Base-by-base conservation (phyloP, 2,329 filamentous ascomycete genomes). In the Cordyceps militaris region DNA sequence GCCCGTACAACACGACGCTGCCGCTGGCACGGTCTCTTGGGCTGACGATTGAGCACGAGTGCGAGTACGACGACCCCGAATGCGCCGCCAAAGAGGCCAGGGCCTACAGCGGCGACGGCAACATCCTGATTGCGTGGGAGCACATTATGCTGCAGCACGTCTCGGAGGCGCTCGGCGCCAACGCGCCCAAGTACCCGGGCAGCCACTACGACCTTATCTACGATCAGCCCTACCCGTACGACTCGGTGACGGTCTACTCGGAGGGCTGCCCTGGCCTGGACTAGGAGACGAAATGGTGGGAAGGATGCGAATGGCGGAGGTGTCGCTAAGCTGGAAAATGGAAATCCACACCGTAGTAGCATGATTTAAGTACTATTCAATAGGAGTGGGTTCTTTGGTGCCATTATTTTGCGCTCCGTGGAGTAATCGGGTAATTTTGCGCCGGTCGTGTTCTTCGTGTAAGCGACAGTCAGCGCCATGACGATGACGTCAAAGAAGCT, bases 1-100 rank as follows among this genome's bases (percentile, higher is more conserved):
- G 56, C 30, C 56, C 56, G 9, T 58, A 58, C 56, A 58, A 54
- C 56, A 58, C 56, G 6, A 58, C 56, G 5, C 48, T 58, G 2
- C 56, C 56, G n/a, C 56, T 58, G 14, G 56, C 56, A 16, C 7
- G 34, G n/a, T 47, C 40, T 19, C 50, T 58, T 7, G 56, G 56
- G 42, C 50, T 58, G 5, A 58, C 48, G n/a, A 47, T 54, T 7
- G 56, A 58, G 32, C 56, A 57, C 19, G 57, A 60, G 21, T 61
- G 59, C 58, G 50, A 52, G 34, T 66, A 65, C 58, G 67, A 68
- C 62, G 68, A 70, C 30, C 63, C 66, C 50, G 66, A 69, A 46
- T 65, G 61, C 58, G 57, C 56, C 21, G 60, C 48, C 32, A 52
- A 21, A 19, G 47, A 26, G 54, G 61, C 54, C 16, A 57, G 62